Percentiles rank a stretch among this genome's conserved stretches.
Evolutionary conservation across 2,329 filamentous ascomycete genomes (phyloP).

Genomic region (Fonsecaea erecta): DNA sequence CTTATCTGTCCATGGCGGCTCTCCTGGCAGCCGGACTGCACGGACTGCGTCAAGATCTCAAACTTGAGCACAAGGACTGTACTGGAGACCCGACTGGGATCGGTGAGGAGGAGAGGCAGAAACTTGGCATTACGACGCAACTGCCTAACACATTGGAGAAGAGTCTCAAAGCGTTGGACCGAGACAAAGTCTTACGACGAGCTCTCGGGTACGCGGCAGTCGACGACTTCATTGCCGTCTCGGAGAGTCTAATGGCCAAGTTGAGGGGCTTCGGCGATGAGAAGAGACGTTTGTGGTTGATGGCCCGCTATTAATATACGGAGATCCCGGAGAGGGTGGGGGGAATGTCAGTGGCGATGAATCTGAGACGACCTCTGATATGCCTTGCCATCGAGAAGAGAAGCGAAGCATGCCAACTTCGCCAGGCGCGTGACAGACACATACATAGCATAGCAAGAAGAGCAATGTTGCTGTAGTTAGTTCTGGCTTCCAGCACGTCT

Average conservation of each 20-base stretch:
- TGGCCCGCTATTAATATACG: slow-evolving; percentile 47
- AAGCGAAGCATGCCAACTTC: too few species aligned
- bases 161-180: slow-evolving; percentile 43
- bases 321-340: too few species aligned
- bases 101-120: slow-evolving; percentile 39
- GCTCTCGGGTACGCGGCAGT: slow-evolving; percentile 41
- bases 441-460: too few species aligned
- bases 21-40: slow-evolving; percentile 64
- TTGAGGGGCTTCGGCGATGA: slow-evolving; percentile 42
- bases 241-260: slow-evolving; percentile 43
- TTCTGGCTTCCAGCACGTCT: too few species aligned
- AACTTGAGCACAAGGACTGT: slow-evolving; percentile 44
- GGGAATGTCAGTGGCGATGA: too few species aligned
- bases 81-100: slow-evolving; percentile 43
- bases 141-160: slow-evolving; percentile 45
- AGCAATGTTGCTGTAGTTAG: too few species aligned
- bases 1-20: slow-evolving; percentile 70
- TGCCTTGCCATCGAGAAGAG: too few species aligned
- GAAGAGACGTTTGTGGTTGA: slow-evolving; percentile 44
- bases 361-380: too few species aligned
- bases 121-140: slow-evolving; percentile 45
- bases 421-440: too few species aligned
- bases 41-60: slow-evolving; percentile 52
- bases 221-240: slow-evolving; percentile 41
- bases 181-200: slow-evolving; percentile 39